Base-by-base conservation (phyloP, 345 rosid genomes). In the Anacardium occidentale region DNA sequence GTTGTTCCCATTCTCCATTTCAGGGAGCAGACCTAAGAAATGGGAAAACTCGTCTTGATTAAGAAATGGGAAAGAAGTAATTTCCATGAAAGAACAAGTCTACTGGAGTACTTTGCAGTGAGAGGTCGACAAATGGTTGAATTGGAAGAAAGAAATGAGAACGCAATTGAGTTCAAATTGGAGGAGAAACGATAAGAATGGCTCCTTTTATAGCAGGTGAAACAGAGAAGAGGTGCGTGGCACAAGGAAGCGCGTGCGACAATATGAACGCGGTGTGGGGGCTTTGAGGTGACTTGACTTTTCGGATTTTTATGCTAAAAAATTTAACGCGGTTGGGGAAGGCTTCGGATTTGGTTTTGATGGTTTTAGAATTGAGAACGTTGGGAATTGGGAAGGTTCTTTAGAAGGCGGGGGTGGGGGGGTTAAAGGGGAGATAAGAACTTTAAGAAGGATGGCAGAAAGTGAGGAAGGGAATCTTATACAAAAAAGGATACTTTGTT, bases 51-150 rank as follows among this genome's bases (percentile, higher is more conserved):
- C 87, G 72, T 86, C 90, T 72, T 71, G 89, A 76, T 78, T 82
- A 67, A 81, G 84, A 76, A 89, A 86, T 76, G 92, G 84, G 89
- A 86, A 91, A 50, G 86, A 65, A 64, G 85, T 50, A 57, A 87
- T 76, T 80, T 89, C 97, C 93, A 85, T 90, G 25, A 2, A 69
- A 47, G 7, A 37, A 62, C 55, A 56, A 70, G n/a, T 54, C 29
- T 7, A 32, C 21, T 24, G 15, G 15, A 9, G 24, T 42, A 18
- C 37, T 37, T 37, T 22, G 69, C 71, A 71, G 74, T 7, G 7
- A 32, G 3, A 21, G 63, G 24, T 40, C 42, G 85, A 76, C 74
- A 70, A 74, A 68, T 67, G 80, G 72, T 65, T 48, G 74, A 68
- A 18, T 12, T 54, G 71, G 80, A 71, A 69, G 56, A 48, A 57